Base-by-base conservation (phyloP, 768 basidiomycete species). In the Panellus pusillus region DNA sequence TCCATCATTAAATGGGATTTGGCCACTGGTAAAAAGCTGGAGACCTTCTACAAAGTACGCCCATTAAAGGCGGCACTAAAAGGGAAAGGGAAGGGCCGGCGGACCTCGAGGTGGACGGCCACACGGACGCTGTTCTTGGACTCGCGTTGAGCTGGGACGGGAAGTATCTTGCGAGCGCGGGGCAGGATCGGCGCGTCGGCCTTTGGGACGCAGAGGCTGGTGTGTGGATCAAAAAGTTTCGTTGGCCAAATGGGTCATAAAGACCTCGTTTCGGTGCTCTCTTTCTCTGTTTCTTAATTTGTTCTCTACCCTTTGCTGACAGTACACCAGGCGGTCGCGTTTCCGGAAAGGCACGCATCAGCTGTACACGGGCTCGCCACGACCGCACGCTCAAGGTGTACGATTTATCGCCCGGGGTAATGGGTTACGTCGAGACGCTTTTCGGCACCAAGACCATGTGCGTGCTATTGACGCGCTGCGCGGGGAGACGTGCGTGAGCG, bases 361-460 rank as follows among this genome's bases (percentile, higher is more conserved):
- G 66, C 72, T 94, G 27, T 90, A 90, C 70, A 81, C 87, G 15
- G 83, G 80, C 36, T 89, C 92, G 15, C n/a, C 83, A 86, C 66
- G 91, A 98, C 68, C 88, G 95, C 13, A 93, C 94, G 0, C 66
- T 97, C 51, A 96, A 96, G 69, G 76, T 98, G 3, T 96, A 89
- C 69, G 95, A 89, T 55, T 68, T 81, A 15, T 70, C 77, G 2
- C 81, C 78, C 12, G 77, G 80, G 9, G 90, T 91, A 6, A 82
- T 96, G 79, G 93, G 92, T 9, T 93, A 94, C 64, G 87, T 98
- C 51, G 96, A 99, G 68, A 98, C 96, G 8, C 75, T 98, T 4
- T 99, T 96, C 66, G 97, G 1, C 97, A 99, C 66, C 96, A 98
- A 72, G 95, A 98, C n/a, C 80, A 83, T 27, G 83, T 97, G 27